These are phyloP conservation scores for Pseudogymnoascus sp. DNA, from an alignment of 2,329 filamentous ascomycete genomes.

Conservation along the genomic window DNA sequence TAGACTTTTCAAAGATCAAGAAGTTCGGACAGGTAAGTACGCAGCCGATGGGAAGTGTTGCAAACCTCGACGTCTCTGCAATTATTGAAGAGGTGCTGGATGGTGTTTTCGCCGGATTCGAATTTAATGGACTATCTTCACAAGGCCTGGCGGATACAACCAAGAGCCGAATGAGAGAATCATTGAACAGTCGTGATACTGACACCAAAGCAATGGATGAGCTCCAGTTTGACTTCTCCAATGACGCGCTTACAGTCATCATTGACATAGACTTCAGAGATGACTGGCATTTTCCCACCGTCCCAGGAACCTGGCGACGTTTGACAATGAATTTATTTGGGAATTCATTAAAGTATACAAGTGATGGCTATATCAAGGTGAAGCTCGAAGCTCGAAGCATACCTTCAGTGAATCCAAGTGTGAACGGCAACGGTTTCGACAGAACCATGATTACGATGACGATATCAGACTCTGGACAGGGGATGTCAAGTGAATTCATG, in stretches of 20 bases:
- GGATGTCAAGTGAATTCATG: slow-evolving; percentile 55
- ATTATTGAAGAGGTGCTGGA: slow-evolving; percentile 34
- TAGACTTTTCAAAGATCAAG: slow-evolving; percentile 51
- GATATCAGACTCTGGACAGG: slow-evolving; percentile 56
- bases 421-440: neutral
- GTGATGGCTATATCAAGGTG: slow-evolving; percentile 44
- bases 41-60: slow-evolving; percentile 22
- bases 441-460: slow-evolving; percentile 30
- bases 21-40: slow-evolving; percentile 26
- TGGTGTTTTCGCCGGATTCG: slow-evolving; percentile 32
- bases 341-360: slow-evolving; percentile 56
- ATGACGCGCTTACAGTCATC: slow-evolving; percentile 38
- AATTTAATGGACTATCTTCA: slow-evolving; percentile 26
- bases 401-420: neutral
- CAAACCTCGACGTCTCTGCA: slow-evolving; percentile 29
- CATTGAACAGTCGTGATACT: neutral
- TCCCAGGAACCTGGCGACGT: slow-evolving; percentile 24
- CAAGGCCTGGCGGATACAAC: slow-evolving; percentile 24
- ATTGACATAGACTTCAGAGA: slow-evolving; percentile 34
- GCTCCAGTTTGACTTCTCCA: slow-evolving; percentile 24
- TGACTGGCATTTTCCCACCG: slow-evolving; percentile 27
- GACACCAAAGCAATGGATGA: slow-evolving; percentile 15
- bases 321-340: slow-evolving; percentile 56
- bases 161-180: slow-evolving; percentile 13
- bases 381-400: slow-evolving; percentile 20